These are phyloP conservation scores for Clavispora santaluciae DNA, from an alignment of 805 yeast genomes.

Conservation along the genomic window DNA sequence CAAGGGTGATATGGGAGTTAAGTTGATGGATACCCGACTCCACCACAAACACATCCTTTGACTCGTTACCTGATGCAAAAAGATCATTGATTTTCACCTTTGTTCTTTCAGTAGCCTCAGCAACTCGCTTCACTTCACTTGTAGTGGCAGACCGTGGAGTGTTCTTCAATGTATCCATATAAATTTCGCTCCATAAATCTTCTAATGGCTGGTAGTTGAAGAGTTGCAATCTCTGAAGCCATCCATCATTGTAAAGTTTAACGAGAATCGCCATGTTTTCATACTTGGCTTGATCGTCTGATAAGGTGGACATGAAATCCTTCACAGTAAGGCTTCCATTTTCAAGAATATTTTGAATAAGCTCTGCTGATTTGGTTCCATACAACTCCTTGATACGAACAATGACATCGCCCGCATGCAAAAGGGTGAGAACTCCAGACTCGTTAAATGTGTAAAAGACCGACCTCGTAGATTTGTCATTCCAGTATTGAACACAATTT, in stretches of 20 bases:
- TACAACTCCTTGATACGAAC: conserved; percentile 44
- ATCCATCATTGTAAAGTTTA: conserved; percentile 29
- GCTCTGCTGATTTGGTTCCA: conserved; percentile 47
- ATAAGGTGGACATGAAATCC: conserved; percentile 36
- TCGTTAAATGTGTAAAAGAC: conserved; percentile 59
- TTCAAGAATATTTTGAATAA: conserved; percentile 64
- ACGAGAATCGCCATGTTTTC: conserved; percentile 23
- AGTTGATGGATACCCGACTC: conserved; percentile 40
- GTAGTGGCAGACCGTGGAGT: conserved; percentile 34
- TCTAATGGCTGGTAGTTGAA: conserved; percentile 31
- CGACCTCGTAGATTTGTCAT: conserved; percentile 29
- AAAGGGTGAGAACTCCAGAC: conserved; percentile 55
- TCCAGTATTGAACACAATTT: conserved; percentile 67
- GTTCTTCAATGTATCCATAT: conserved; percentile 29
- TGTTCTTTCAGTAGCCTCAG: conserved; percentile 59
- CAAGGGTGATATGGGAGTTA: conserved; percentile 46
- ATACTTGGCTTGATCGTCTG: conserved; percentile 16
- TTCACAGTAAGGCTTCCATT: conserved; percentile 60
- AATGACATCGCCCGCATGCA: conserved; percentile 77
- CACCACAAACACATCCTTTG: conserved; percentile 22
- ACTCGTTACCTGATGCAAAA: conserved; percentile 25
- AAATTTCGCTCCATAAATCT: conserved; percentile 36
- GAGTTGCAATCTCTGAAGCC: conserved; percentile 30
- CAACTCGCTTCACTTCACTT: conserved; percentile 38
- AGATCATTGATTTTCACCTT: conserved; percentile 31